phyloP scores from a whole-genome alignment of 257 asterid genomes.

The Cordia subcordata region DNA sequence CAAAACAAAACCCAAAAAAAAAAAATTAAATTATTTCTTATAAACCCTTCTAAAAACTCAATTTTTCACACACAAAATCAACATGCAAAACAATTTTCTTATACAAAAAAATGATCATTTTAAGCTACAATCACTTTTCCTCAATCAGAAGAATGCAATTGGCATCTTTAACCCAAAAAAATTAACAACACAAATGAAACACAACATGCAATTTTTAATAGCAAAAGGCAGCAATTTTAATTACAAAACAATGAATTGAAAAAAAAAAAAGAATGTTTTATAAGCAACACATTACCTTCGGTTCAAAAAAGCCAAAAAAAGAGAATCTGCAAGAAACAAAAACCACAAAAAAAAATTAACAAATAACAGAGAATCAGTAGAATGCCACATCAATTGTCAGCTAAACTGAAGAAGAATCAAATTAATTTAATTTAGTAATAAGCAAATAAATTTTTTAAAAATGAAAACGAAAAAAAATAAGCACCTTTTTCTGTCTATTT shows the following conservation, averaged over 20 bases:
- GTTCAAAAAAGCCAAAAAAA: no score
- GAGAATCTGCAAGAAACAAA: not conserved
- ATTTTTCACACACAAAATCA: not conserved
- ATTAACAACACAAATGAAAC: not conserved
- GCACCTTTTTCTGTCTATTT: no score
- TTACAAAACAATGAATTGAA: no score
- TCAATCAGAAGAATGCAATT: not conserved
- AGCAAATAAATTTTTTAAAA: no score
- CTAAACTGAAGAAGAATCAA: not conserved
- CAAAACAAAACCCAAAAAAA: not conserved
- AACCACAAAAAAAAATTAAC: no score
- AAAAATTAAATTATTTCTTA: not conserved
- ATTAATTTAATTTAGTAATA: not conserved
- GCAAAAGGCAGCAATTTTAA: not conserved
- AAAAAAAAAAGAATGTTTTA: no score
- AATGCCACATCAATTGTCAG: not conserved
- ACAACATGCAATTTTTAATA: not conserved
- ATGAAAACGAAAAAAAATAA: not conserved
- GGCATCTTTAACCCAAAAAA: not conserved
- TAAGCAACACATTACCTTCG: not conserved
- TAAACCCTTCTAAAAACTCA: slow-evolving; percentile 1
- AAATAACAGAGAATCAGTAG: no score
- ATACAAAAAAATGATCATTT: not conserved
- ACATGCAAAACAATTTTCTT: slow-evolving; percentile 4
- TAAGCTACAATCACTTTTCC: not conserved